Percentiles rank a stretch among this genome's conserved stretches.
Conservation (phyloP, 2,329 filamentous ascomycete species). For the Leptographium wingfieldii region DNA sequence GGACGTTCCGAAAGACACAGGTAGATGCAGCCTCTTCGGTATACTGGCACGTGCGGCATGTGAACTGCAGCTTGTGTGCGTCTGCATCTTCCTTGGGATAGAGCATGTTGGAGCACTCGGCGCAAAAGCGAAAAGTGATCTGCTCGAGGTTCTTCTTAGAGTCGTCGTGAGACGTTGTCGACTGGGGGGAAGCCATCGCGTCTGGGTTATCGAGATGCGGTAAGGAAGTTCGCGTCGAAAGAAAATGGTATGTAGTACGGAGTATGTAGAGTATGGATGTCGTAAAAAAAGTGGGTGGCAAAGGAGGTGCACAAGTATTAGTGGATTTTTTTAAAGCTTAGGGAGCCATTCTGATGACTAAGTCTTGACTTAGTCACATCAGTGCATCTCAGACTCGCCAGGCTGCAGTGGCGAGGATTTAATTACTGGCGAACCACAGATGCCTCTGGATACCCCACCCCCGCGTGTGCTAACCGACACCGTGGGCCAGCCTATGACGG, state of each 20-base stretch:
- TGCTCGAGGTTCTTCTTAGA: conserved; percentile 52
- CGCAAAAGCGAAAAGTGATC: conserved; percentile 95
- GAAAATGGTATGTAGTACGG: background rate
- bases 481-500: background rate
- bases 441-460: background rate
- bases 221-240: background rate
- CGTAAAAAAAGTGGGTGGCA: background rate
- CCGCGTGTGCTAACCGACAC: background rate
- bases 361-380: background rate
- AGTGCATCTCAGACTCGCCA: background rate
- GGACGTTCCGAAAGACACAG: conserved; percentile 90
- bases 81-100: conserved; percentile 91
- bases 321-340: background rate
- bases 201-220: background rate
- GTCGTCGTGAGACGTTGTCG: conserved; percentile 31
- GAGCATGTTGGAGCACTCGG: conserved; percentile 96
- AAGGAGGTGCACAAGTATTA: background rate
- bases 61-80: conserved; percentile 78
- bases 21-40: conserved; percentile 75
- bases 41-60: conserved; percentile 90
- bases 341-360: background rate
- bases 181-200: conserved; percentile 43
- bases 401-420: background rate
- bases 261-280: background rate
- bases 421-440: background rate